Evolutionary conservation across 148 eudicot genomes (phyloP), one percentile per base, ranked within the genome.

Genomic region (Vaccinium myrtillus): DNA sequence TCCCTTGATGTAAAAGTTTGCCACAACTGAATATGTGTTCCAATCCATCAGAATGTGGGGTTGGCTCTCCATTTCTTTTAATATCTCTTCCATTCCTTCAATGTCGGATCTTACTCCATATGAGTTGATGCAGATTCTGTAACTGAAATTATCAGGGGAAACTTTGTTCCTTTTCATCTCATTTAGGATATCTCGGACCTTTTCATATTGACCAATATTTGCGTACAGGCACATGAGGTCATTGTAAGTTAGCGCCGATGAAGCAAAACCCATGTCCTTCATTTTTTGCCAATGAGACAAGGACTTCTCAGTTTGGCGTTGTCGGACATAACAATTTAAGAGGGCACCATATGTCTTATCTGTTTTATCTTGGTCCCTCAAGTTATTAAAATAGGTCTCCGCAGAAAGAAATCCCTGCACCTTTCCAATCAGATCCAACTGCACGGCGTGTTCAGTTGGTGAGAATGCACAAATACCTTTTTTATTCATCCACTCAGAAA

Each of bases 281-380:
- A 97, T 97, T 83, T 88, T 92, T 82, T 87, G 88, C 39, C 94
- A 87, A 83, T 93, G 98, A 23, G 91, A 81, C 70, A 94, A 86
- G 80, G 99, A 84, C 84, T 91, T 93, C 43, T 93, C 93, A 21
- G 88, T 90, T 87, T 93, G 89, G 82, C 90, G 91, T 59, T 92
- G 96, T 21, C 96, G 88, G 39, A 94, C 99, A 86, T 97, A 97
- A 81, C 98, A 97, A 88, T 97, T 92, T 69, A 97, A 91, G 79
- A 97, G 94, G 83, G 99, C 98, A 54, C 99, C 99, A 77, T 93
- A 95, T 11, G 95, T 94, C 89, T 94, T 95, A 2, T 90, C 87
- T 11, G 87, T 94, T 90, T 88, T 95, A 53, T 93, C 93, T 87
- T 86, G 83, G 54, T 95, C 93, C 3, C 77, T 81, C 86, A 97